Base-by-base conservation (phyloP, 495 filamentous ascomycete genomes). In the Aspergillus bertholletiae region DNA sequence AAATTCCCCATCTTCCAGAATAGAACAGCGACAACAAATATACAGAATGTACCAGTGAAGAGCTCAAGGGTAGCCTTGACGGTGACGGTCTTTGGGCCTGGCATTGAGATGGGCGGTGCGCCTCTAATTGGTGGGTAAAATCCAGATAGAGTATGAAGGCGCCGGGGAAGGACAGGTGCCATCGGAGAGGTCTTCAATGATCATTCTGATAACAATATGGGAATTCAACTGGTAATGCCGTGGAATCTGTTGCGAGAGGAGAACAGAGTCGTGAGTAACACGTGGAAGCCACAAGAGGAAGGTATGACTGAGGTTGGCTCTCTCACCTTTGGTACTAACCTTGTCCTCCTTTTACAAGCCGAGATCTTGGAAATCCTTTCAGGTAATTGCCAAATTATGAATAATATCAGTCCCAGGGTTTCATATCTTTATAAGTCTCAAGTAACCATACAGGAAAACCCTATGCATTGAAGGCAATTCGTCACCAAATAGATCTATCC, bases 1-100 rank as follows among this genome's bases (percentile, higher is more conserved):
- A 73, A 70, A n/a, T 56, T 53, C 12, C 72, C 73, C 30, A 64
- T 40, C 55, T 71, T 78, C 75, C 75, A 78, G 43, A 75, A 68
- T 3, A 78, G 40, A 12, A 76, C 67, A 0, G 61, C 66, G 23
- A 74, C 37, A 15, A 74, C 37, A 26, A 78, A 78, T 39, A 76
- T 74, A 2, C 57, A 59, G 12, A 75, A 50, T 0, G 72, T 74
- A 3, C 71, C 71, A 1, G 65, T 60, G n/a, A 78, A 67, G 0
- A 78, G 69, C 48, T 74, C 61, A 2, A 60, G 49, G 18, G 75
- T 60, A 0, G 72, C 56, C 15, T 54, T 60, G 5, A 66, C 39
- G 52, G 67, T 62, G 54, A 73, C 68, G 18, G 57, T 60, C 12
- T 59, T 59, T 1, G 52, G 53, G 3, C 65, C 55, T 9, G 41